Evolutionary conservation across 257 asterid genomes (phyloP).

Genomic region (Nicotiana obtusifolia): DNA sequence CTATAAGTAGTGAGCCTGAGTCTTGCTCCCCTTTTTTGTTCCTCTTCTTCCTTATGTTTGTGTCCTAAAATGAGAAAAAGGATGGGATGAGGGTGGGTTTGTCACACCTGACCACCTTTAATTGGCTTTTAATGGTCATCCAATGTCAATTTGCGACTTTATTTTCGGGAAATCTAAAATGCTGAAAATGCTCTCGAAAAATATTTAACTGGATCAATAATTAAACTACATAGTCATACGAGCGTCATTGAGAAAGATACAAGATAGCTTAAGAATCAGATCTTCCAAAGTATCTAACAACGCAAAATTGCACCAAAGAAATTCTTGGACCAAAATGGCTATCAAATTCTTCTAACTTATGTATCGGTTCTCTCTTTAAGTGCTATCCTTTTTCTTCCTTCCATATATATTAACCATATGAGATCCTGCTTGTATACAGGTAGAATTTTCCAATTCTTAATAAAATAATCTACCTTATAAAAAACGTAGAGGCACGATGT

Average conservation of each 20-base stretch:
- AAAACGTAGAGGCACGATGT: not conserved
- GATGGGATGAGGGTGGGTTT: not conserved
- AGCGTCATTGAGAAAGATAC: not conserved
- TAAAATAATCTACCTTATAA: not conserved
- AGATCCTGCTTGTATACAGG: not conserved
- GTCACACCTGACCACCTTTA: not conserved
- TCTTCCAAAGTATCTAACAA: not conserved
- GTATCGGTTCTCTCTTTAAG: not conserved
- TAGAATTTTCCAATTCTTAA: not conserved
- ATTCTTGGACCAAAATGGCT: not conserved
- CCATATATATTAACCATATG: not conserved
- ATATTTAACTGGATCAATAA: not conserved
- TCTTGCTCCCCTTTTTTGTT: conserved; percentile 2
- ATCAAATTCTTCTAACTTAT: not conserved
- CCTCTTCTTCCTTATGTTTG: not conserved
- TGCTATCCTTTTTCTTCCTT: not conserved
- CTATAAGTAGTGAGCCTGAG: not conserved
- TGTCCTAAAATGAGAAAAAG: not conserved
- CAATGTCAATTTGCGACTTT: not conserved
- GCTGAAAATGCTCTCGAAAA: not conserved
- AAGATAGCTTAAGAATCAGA: not conserved
- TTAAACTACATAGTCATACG: not conserved
- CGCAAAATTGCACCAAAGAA: not conserved
- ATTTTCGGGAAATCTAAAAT: not conserved
- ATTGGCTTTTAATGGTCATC: not conserved